Conservation (phyloP, 2,329 filamentous ascomycete species). For the Peltaster fructicola region DNA sequence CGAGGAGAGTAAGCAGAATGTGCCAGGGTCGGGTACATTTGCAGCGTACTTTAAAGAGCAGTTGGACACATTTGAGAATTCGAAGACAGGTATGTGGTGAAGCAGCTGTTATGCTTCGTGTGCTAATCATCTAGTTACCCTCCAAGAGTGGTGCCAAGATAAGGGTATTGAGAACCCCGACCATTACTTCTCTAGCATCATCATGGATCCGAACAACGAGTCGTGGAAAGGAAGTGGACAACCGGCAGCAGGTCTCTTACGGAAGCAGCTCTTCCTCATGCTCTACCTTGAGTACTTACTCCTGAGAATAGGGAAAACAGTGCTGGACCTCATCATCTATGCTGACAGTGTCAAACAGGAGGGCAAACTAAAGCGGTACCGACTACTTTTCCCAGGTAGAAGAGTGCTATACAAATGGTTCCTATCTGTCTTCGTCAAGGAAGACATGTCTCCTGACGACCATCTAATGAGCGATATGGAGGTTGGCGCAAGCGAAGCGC, state of each 20-base stretch:
- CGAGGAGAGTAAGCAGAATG: conserved; percentile 27
- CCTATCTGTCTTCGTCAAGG: conserved; percentile 33
- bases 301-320: conserved; percentile 38
- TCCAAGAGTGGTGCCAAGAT: conserved; percentile 26
- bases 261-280: conserved; percentile 53
- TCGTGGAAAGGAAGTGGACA: too few species aligned
- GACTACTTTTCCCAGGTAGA: conserved; percentile 44
- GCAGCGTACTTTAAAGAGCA: conserved; percentile 35
- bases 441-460: conserved; percentile 37
- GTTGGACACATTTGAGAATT: conserved; percentile 37
- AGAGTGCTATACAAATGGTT: conserved; percentile 50
- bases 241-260: conserved; percentile 48
- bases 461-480: conserved; percentile 40
- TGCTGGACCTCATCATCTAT: conserved; percentile 48
- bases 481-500: conserved; percentile 34
- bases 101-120: too few species aligned
- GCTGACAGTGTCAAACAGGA: conserved; percentile 47
- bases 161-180: conserved; percentile 31
- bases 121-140: conserved; percentile 50
- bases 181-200: conserved; percentile 39
- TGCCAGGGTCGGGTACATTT: conserved; percentile 43
- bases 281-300: conserved; percentile 54
- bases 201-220: too few species aligned
- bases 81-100: conserved; percentile 32
- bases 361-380: conserved; percentile 44